A percentile compares a stretch with the other conserved stretches of the same genome.
phyloP scores from a whole-genome alignment of 2,329 filamentous ascomycete species.

The Emergomyces africanus region DNA sequence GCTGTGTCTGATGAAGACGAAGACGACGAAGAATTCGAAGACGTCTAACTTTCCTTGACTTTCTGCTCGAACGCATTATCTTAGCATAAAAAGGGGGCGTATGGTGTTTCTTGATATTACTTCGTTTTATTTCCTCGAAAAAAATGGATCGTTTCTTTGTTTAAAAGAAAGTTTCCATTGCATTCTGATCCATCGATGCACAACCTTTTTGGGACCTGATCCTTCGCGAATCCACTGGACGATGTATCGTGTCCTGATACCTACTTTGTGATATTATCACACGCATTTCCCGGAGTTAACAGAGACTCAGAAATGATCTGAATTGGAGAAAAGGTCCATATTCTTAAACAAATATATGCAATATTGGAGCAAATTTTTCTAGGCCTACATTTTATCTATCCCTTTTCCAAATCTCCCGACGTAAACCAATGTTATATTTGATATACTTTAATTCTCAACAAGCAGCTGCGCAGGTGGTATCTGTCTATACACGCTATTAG shows the following conservation, averaged over 20 bases:
- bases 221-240: neutral
- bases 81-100: neutral
- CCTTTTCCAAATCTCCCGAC: neutral
- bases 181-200: neutral
- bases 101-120: neutral
- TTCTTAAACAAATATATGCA: neutral
- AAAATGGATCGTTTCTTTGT: neutral
- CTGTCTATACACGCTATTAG: neutral
- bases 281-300: neutral
- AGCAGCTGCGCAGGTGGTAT: neutral
- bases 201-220: neutral
- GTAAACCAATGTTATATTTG: neutral
- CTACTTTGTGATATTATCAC: neutral
- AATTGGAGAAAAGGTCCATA: neutral
- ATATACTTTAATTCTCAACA: neutral
- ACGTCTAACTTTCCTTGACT: slow-evolving; percentile 18
- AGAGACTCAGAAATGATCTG: neutral
- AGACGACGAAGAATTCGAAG: slow-evolving; percentile 34
- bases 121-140: neutral
- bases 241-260: neutral
- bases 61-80: neutral
- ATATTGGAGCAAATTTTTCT: neutral
- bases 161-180: neutral
- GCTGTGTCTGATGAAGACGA: slow-evolving; percentile 31
- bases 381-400: neutral